phyloP scores from a whole-genome alignment of 805 yeast genomes.

The Grigorovia humatica region DNA sequence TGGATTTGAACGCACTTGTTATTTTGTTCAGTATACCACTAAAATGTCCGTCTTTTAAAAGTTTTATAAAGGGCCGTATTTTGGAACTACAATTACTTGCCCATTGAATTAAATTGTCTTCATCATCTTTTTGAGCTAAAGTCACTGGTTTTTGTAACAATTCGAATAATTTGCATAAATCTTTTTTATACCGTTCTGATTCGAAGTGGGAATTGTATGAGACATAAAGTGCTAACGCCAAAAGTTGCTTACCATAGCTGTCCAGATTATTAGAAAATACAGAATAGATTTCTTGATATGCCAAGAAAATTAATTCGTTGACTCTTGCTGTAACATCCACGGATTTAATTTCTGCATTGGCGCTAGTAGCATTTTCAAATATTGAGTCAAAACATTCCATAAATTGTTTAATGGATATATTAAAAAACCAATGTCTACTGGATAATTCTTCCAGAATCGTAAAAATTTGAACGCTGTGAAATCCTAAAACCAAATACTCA shows the following conservation, averaged over 20 bases:
- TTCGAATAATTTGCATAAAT: neutral
- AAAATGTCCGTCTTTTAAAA: neutral
- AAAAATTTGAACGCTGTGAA: slow-evolving; percentile 42
- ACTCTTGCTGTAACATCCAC: slow-evolving; percentile 12
- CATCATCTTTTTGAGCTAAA: neutral
- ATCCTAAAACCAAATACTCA: slow-evolving; percentile 45
- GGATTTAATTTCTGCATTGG: no score
- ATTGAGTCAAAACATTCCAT: slow-evolving; percentile 28
- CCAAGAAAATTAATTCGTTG: slow-evolving; percentile 23
- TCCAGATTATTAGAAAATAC: slow-evolving; percentile 38
- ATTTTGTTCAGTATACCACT: neutral
- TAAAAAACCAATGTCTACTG: slow-evolving; percentile 43
- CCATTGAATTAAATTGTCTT: neutral
- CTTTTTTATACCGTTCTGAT: neutral
- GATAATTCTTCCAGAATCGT: slow-evolving; percentile 35
- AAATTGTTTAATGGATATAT: slow-evolving; percentile 42
- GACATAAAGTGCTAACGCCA: slow-evolving; percentile 34
- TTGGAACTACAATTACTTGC: no score
- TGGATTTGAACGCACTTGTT: neutral
- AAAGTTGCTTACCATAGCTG: slow-evolving; percentile 34
- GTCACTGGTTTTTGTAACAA: neutral
- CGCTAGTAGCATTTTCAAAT: slow-evolving; percentile 9
- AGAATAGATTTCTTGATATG: slow-evolving; percentile 41
- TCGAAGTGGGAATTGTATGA: slow-evolving; percentile 7
- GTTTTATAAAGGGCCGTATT: neutral